Evolutionary conservation across 129 eudicot genomes (phyloP).

Genomic region (Solidago caesia): DNA sequence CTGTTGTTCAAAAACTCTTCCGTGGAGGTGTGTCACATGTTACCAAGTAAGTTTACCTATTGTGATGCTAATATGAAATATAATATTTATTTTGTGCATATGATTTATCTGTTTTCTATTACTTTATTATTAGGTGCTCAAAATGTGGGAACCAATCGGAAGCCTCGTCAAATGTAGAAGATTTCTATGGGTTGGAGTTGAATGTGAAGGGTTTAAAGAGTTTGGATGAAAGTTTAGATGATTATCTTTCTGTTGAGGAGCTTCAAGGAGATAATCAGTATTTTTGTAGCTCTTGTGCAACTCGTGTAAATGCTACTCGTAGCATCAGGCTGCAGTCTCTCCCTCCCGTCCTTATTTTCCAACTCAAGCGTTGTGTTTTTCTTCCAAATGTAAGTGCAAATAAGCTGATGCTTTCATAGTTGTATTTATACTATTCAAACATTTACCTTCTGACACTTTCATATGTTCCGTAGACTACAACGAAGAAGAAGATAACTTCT

Average conservation of each 20-base stretch:
- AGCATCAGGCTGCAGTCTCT: constrained; percentile 80
- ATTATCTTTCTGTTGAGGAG: constrained; percentile 78
- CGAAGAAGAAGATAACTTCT: constrained; percentile 90
- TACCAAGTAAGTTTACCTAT: constrained; percentile 56
- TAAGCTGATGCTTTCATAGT: background rate
- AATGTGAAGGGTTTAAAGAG: constrained; percentile 93
- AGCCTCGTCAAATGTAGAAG: constrained; percentile 88
- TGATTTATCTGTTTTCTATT: background rate
- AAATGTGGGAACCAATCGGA: constrained; percentile 92
- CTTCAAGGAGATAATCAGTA: constrained; percentile 97
- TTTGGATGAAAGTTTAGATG: constrained; percentile 88
- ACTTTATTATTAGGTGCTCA: constrained; percentile 65
- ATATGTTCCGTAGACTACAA: constrained; percentile 61
- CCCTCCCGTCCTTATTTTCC: constrained; percentile 90
- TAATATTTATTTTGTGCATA: background rate
- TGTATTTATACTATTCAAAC: background rate
- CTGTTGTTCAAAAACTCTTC: constrained; percentile 87
- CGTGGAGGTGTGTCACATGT: constrained; percentile 97
- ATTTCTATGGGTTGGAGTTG: constrained; percentile 86
- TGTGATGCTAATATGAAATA: background rate
- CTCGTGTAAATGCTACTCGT: constrained; percentile 92
- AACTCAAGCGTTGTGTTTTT: constrained; percentile 97
- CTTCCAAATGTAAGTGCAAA: constrained; percentile 70
- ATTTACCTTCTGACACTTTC: constrained; percentile 14
- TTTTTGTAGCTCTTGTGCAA: constrained; percentile 74